phyloP scores from a whole-genome alignment of 371 early-diverging fungal genomes.

The Fennellomyces sp. region DNA sequence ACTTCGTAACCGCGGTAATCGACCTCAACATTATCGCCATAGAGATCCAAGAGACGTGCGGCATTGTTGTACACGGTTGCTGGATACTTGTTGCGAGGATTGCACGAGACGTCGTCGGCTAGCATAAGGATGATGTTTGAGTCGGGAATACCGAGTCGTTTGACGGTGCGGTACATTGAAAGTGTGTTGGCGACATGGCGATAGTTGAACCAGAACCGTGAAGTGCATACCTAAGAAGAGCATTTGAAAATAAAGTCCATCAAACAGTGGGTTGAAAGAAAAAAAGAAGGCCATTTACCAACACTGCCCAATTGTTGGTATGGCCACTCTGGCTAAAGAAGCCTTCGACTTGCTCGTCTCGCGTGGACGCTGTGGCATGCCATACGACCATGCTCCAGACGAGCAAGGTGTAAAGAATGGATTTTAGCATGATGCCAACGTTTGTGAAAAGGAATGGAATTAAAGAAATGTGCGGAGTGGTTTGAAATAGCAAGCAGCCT shows the following conservation, averaged over 20 bases:
- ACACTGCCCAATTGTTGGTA: slow-evolving; percentile 98
- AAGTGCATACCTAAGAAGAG: slow-evolving; percentile 93
- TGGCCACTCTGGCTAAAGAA: slow-evolving; percentile 70
- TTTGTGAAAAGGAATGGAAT: not conserved
- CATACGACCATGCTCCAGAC: not conserved
- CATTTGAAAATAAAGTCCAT: not conserved
- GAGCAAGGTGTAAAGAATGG: not conserved
- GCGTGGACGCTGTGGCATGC: not conserved
- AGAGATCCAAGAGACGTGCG: slow-evolving; percentile 79
- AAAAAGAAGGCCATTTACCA: slow-evolving; percentile 50
- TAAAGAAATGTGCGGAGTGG: not conserved
- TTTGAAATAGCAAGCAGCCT: not conserved
- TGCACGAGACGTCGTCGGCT: slow-evolving; percentile 97
- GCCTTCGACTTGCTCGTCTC: slow-evolving; percentile 34
- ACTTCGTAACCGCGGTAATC: slow-evolving; percentile 98
- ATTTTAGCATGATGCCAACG: slow-evolving; percentile 1
- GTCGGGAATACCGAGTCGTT: slow-evolving; percentile 96
- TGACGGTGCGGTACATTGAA: slow-evolving; percentile 96
- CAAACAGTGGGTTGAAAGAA: not conserved
- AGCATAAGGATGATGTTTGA: slow-evolving; percentile 97
- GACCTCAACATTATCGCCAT: slow-evolving; percentile 94
- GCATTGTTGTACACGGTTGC: slow-evolving; percentile 94
- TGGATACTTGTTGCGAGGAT: slow-evolving; percentile 90
- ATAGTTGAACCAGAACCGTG: slow-evolving; percentile 97
- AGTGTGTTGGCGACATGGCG: slow-evolving; percentile 96